phyloP scores from a whole-genome alignment of 2,329 filamentous ascomycete genomes.

The Cladosporium halotolerans region DNA sequence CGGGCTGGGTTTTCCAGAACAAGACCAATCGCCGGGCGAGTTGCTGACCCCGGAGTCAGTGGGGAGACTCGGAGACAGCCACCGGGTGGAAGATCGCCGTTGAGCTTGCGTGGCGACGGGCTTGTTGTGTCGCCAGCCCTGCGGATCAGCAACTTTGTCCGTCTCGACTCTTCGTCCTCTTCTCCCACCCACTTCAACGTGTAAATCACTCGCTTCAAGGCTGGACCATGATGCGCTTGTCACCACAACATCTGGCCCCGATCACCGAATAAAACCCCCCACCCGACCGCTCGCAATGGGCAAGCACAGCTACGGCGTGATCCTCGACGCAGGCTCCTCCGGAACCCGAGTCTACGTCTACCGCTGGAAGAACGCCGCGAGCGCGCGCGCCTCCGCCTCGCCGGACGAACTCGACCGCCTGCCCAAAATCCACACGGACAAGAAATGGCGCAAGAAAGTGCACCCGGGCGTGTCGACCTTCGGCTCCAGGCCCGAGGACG shows the following conservation, averaged over 20 bases:
- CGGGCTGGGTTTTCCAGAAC: background rate
- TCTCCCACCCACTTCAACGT: background rate
- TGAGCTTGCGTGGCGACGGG: background rate
- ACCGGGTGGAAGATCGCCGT: background rate
- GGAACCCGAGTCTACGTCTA: slow-evolving; percentile 94
- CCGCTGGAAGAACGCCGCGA: slow-evolving; percentile 75
- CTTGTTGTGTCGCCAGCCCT: background rate
- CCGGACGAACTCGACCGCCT: slow-evolving; percentile 59
- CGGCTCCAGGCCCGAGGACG: slow-evolving; percentile 64
- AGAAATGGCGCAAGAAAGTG: slow-evolving; percentile 88
- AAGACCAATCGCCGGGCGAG: background rate
- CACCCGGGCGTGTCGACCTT: slow-evolving; percentile 88
- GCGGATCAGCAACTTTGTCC: background rate
- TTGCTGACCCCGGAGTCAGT: too few species aligned
- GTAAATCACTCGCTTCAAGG: background rate
- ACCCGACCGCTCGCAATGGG: slow-evolving; percentile 19
- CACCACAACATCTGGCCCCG: background rate
- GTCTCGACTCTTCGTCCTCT: background rate
- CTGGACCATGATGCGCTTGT: background rate
- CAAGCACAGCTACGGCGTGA: slow-evolving; percentile 68
- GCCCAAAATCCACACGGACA: slow-evolving; percentile 75
- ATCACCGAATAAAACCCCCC: background rate
- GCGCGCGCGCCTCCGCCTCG: slow-evolving; percentile 57
- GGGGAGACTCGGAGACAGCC: too few species aligned
- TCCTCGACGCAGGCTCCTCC: slow-evolving; percentile 95